Conservation (phyloP, 75 land plant species). For the Azolla pinnata region DNA sequence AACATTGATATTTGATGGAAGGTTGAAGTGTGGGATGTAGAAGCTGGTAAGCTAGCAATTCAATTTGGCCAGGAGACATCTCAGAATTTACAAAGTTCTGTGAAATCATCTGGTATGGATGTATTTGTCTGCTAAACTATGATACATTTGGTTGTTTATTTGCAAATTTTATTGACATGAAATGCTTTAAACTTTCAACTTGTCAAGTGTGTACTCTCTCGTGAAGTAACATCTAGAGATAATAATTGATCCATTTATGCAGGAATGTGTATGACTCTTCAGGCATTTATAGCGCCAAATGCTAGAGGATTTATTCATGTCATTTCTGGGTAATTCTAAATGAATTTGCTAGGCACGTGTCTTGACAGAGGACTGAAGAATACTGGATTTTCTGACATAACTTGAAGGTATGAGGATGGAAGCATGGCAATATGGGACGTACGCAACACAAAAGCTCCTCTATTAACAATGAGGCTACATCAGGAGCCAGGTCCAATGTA, state of each 20-base stretch:
- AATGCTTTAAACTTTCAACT: too few relatives aligned
- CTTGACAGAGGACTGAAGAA: neutral
- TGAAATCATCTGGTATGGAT: conserved; percentile 37
- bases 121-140: too few relatives aligned
- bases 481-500: conserved; percentile 86
- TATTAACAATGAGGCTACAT: conserved; percentile 53
- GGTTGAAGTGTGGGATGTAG: conserved; percentile 86
- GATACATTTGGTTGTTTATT: too few relatives aligned
- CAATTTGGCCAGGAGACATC: conserved; percentile 19
- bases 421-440: conserved; percentile 80
- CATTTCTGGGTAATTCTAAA: conserved; percentile 57
- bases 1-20: too few relatives aligned
- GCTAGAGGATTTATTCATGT: conserved; percentile 46
- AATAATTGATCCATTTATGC: conserved; percentile 12
- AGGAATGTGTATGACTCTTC: conserved; percentile 98
- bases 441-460: conserved; percentile 49
- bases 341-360: neutral
- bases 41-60: conserved; percentile 33
- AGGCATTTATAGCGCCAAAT: conserved; percentile 46
- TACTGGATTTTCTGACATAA: neutral
- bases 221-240: neutral
- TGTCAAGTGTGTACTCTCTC: too few relatives aligned
- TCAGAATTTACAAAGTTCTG: conserved; percentile 6
- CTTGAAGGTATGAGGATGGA: conserved; percentile 85
- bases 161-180: too few relatives aligned